Percentiles rank a stretch among this genome's conserved stretches.
phyloP scores from a whole-genome alignment of 2,329 filamentous ascomycete species.

The Penicillium brasilianum region DNA sequence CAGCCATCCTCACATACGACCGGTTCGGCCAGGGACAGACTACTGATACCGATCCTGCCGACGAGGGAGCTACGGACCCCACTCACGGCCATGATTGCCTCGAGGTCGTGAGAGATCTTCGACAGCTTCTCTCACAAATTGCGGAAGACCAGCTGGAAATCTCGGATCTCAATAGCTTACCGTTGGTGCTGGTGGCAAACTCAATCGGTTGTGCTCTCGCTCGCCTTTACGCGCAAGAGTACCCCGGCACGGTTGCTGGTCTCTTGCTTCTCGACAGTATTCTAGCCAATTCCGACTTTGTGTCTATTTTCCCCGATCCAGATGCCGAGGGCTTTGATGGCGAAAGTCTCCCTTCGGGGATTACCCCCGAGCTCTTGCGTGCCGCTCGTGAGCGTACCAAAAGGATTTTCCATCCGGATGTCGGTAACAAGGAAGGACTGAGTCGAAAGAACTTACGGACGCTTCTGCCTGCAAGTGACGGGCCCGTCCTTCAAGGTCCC shows the following conservation, averaged over 20 bases:
- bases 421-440: conserved; percentile 57
- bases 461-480: conserved; percentile 52
- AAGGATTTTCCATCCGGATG: conserved; percentile 55
- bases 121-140: conserved; percentile 51
- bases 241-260: conserved; percentile 53
- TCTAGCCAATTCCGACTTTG: conserved; percentile 62
- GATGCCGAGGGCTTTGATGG: conserved; percentile 54
- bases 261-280: conserved; percentile 62
- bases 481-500: conserved; percentile 48
- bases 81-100: conserved; percentile 56
- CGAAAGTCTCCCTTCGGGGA: conserved; percentile 45
- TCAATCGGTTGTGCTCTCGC: conserved; percentile 60
- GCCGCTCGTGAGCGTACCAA: conserved; percentile 42
- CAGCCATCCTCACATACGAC: conserved; percentile 60
- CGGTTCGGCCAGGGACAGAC: conserved; percentile 62
- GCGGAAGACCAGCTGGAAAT: conserved; percentile 37
- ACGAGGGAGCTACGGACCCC: conserved; percentile 38
- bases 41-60: conserved; percentile 53
- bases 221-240: conserved; percentile 56
- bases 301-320: conserved; percentile 62
- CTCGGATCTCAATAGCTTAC: conserved; percentile 26
- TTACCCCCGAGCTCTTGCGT: conserved; percentile 43
- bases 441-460: conserved; percentile 52
- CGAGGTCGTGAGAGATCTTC: conserved; percentile 52
- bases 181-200: conserved; percentile 57